A percentile compares a stretch with the other conserved stretches of the same genome.
Evolutionary conservation across 2,329 filamentous ascomycete genomes (phyloP).

Genomic region (Colletotrichum lini): DNA sequence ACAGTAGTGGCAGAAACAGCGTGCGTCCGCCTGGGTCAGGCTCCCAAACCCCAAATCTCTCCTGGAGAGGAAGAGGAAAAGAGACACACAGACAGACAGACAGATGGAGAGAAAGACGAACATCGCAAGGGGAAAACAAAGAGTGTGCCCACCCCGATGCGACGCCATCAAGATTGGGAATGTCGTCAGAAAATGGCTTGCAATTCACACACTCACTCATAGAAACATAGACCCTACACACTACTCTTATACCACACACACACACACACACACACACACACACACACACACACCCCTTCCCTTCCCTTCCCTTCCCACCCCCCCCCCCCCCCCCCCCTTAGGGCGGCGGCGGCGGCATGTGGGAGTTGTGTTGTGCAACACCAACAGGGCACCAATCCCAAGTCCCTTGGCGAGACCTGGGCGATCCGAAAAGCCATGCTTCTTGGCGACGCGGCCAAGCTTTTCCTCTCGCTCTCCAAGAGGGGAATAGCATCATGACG

Average conservation of each 20-base stretch:
- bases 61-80: too few relatives aligned
- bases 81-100: too few relatives aligned
- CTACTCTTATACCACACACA: neutral
- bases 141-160: slow-evolving; percentile 16
- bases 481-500: slow-evolving; percentile 35
- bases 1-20: neutral
- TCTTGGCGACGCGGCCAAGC: slow-evolving; percentile 42
- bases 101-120: neutral
- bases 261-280: neutral
- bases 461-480: slow-evolving; percentile 22
- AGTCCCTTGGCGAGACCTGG: slow-evolving; percentile 37
- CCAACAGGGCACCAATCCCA: slow-evolving; percentile 27
- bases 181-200: slow-evolving; percentile 37
- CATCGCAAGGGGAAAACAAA: neutral
- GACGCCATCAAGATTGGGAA: slow-evolving; percentile 25
- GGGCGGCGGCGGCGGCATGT: slow-evolving; percentile 24
- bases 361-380: slow-evolving; percentile 24
- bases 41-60: neutral
- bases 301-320: too few relatives aligned
- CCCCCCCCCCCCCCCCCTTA: too few relatives aligned
- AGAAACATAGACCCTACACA: too few relatives aligned
- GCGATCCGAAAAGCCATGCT: slow-evolving; percentile 40
- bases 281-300: neutral
- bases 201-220: too few relatives aligned
- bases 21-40: neutral